Conservation (phyloP, 2,329 filamentous ascomycete species). For the Juglanconis sp. region DNA sequence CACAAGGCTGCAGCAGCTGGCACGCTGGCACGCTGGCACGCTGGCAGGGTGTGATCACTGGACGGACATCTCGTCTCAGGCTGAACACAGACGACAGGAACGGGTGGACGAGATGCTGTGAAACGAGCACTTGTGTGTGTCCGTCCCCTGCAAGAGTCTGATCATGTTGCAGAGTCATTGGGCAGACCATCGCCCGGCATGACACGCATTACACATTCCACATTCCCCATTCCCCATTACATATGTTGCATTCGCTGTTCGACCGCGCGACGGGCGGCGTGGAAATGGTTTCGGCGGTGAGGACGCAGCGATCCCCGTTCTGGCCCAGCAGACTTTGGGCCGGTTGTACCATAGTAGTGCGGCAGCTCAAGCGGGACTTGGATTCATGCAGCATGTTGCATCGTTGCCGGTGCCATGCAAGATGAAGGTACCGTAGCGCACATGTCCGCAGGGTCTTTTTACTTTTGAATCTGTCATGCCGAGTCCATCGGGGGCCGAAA, state of each 20-base stretch:
- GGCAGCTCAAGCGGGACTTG: slow-evolving; percentile 3
- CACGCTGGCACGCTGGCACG: too few relatives aligned
- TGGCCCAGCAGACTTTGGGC: neutral
- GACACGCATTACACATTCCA: too few relatives aligned
- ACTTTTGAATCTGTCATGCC: neutral
- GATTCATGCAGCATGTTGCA: neutral
- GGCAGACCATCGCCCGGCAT: too few relatives aligned
- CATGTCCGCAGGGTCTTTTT: neutral
- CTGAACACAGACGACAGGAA: neutral
- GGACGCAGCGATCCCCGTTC: slow-evolving; percentile 5
- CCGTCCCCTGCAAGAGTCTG: too few relatives aligned
- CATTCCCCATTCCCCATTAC: too few relatives aligned
- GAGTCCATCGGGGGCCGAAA: neutral
- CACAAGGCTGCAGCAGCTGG: too few relatives aligned
- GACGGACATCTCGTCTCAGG: neutral
- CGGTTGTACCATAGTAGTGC: neutral
- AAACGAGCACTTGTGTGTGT: neutral
- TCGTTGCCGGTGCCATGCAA: neutral
- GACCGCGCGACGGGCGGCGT: slow-evolving; percentile 12
- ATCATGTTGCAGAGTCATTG: too few relatives aligned
- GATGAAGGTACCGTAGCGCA: neutral
- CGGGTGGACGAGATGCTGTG: neutral
- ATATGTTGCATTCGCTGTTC: neutral
- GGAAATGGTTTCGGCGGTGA: slow-evolving; percentile 13
- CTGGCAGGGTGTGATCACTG: too few relatives aligned